Percentiles rank a stretch among this genome's conserved stretches.
Evolutionary conservation across 345 rosid genomes (phyloP).

Genomic region (Eucalyptus globulus): DNA sequence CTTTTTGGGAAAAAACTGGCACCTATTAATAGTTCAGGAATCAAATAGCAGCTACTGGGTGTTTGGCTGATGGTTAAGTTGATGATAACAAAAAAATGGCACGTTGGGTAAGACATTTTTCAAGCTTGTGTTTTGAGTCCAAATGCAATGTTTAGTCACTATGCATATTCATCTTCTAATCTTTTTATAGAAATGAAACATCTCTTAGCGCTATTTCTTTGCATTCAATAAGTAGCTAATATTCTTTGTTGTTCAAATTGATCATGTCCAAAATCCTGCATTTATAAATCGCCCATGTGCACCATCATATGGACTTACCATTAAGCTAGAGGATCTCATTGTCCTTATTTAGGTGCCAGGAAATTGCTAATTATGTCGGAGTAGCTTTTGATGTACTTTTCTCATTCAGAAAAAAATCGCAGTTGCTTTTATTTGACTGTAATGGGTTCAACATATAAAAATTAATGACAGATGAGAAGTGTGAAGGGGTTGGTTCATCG

Average conservation of each 20-base stretch:
- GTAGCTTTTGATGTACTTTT: neutral
- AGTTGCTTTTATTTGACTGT: neutral
- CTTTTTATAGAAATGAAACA: neutral
- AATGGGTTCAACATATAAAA: neutral
- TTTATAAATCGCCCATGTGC: neutral
- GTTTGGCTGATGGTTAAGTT: neutral
- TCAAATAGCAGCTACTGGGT: neutral
- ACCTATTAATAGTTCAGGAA: neutral
- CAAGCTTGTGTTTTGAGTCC: neutral
- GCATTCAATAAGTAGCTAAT: neutral
- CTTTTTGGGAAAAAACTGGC: neutral
- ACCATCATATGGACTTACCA: neutral
- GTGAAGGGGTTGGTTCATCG: constrained; percentile 75
- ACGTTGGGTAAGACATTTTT: neutral
- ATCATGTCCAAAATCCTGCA: neutral
- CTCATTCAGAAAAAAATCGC: neutral
- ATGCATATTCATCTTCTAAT: neutral
- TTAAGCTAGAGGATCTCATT: neutral
- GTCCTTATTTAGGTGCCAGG: neutral
- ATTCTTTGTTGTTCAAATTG: neutral
- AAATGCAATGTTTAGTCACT: neutral
- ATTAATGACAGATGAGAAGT: constrained; percentile 53
- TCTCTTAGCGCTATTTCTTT: neutral
- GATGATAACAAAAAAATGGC: neutral
- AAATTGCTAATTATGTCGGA: neutral